These are phyloP conservation scores for Claviceps sorghi DNA, from an alignment of 2,329 filamentous ascomycete species.

Conservation along the genomic window DNA sequence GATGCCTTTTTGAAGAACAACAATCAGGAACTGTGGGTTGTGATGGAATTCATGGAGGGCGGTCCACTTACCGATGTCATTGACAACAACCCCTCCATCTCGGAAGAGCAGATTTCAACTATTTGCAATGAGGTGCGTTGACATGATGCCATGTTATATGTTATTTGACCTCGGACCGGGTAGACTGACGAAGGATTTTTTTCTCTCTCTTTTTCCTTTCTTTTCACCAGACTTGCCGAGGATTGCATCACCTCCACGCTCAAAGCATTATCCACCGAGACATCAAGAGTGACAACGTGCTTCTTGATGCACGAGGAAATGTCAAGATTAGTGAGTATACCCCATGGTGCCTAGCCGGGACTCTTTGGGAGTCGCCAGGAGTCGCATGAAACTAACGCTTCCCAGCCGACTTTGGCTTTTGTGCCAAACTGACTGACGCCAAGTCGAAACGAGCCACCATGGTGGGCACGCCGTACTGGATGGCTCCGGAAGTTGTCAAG, in stretches of 20 bases:
- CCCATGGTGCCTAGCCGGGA: background rate
- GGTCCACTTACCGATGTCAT: slow-evolving; percentile 96
- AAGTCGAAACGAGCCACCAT: slow-evolving; percentile 97
- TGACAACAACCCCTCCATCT: slow-evolving; percentile 89
- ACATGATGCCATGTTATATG: slow-evolving; percentile 16
- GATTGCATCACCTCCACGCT: slow-evolving; percentile 81
- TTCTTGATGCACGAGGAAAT: slow-evolving; percentile 83
- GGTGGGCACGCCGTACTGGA: slow-evolving; percentile 99
- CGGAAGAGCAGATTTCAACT: slow-evolving; percentile 92
- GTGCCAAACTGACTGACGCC: slow-evolving; percentile 91
- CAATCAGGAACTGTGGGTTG: slow-evolving; percentile 92
- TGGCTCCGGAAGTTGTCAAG: slow-evolving; percentile 98
- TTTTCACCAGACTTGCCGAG: slow-evolving; percentile 67
- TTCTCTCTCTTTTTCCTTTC: background rate
- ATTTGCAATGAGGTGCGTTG: slow-evolving; percentile 79
- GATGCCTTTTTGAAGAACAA: slow-evolving; percentile 95
- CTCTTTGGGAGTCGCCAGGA: no score
- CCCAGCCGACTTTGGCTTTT: slow-evolving; percentile 96
- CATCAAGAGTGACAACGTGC: slow-evolving; percentile 98
- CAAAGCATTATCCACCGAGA: slow-evolving; percentile 98
- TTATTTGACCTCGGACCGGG: background rate
- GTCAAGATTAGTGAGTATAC: slow-evolving; percentile 81
- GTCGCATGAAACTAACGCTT: slow-evolving; percentile 17
- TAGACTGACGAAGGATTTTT: background rate
- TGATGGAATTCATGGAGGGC: slow-evolving; percentile 99